Evolutionary conservation across 306 rosid species (phyloP), one percentile per base, ranked within the genome.

Genomic region (Begonia fuchsioides): DNA sequence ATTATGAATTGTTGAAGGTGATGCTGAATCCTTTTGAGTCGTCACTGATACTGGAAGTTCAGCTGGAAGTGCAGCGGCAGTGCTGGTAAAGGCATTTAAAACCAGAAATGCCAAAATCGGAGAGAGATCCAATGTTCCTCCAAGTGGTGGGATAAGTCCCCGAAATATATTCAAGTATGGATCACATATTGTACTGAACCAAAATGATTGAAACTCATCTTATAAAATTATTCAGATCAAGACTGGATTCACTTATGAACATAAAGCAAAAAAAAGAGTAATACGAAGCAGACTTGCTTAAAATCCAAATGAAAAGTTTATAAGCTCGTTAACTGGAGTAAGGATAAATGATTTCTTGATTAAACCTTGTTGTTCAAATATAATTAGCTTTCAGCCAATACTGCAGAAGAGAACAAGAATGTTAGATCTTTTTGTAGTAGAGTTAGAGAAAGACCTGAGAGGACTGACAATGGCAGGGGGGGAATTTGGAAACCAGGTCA

Each of bases 141-240:
- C 98, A 5, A 90, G 72, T 0, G 98, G 98, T 12, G 95, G 98
- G 15, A 90, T 90, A 1, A 90, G 54, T 32, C 95, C 95, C 10
- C 98, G 95, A 76, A 90, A 90, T 68, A 82, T 75, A 85, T 85
- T 90, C 85, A 85, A 72, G 73, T 85, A 85, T 2, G 98, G 98
- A 44, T 90, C 98, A 46, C 98, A 85, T 55, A 85, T 56, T 6
- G 98, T 82, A 76, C 98, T 85, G 94, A 47, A 68, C 18, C 15
- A 61, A 64, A 44, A 45, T 61, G 35, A 26, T 26, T 5, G 35
- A 4, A 26, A 26, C 35, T 26, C 7, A 8, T n/a, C n/a, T 26
- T 26, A 26, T 26, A 51, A 17, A 32, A 53, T 58, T 38, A 61
- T 47, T 59, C 12, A 60, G 17, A 43, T n/a, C 38, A 39, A 9